phyloP scores from a whole-genome alignment of 805 yeast genomes.

The Candida taoyuanica region DNA sequence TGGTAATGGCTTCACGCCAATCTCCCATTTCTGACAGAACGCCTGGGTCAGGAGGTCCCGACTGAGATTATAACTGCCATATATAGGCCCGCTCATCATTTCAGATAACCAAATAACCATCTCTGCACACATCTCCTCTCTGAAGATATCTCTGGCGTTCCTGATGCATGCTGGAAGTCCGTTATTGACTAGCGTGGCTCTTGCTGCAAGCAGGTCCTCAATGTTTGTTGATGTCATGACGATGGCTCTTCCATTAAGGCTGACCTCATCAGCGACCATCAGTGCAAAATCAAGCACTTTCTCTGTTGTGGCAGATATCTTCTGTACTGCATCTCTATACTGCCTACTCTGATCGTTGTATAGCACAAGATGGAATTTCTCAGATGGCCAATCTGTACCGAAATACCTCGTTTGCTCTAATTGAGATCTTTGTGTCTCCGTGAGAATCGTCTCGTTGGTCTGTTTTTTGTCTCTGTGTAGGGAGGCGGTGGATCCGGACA shows the following conservation, averaged over 20 bases:
- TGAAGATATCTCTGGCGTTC: constrained; percentile 60
- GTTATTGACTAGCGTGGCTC: constrained; percentile 52
- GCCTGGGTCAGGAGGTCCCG: constrained; percentile 52
- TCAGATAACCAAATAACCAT: constrained; percentile 63
- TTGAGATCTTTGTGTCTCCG: constrained; percentile 32
- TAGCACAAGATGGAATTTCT: constrained; percentile 47
- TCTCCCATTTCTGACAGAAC: constrained; percentile 57
- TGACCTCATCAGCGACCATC: constrained; percentile 65
- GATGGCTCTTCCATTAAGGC: constrained; percentile 61
- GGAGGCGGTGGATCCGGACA: constrained; percentile 36
- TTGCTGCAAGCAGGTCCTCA: constrained; percentile 45
- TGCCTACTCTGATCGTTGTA: constrained; percentile 83
- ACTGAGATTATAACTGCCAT: constrained; percentile 41
- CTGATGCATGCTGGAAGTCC: constrained; percentile 66
- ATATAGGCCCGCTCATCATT: constrained; percentile 49
- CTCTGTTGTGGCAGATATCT: constrained; percentile 59
- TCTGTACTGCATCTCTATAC: constrained; percentile 63
- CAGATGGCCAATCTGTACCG: constrained; percentile 39
- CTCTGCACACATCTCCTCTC: constrained; percentile 79
- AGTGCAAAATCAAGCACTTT: constrained; percentile 61
- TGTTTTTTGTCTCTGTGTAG: constrained; percentile 23
- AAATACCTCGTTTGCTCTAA: constrained; percentile 39
- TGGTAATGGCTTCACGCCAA: constrained; percentile 37
- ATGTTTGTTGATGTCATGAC: constrained; percentile 56
- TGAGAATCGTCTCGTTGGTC: constrained; percentile 26